Conservation (phyloP, 768 basidiomycete species). For the Suillus discolor region DNA sequence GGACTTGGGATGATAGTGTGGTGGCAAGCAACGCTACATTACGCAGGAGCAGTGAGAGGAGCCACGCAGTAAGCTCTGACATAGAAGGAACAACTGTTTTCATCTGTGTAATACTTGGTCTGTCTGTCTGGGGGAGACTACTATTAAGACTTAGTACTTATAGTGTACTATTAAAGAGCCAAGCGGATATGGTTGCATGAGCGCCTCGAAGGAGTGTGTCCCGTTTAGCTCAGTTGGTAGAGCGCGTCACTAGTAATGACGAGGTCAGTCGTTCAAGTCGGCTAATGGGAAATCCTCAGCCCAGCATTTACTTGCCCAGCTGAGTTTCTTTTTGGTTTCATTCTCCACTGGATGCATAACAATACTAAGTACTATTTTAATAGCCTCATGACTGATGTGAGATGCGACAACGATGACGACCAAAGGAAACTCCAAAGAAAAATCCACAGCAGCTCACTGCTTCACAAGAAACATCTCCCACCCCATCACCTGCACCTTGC, state of each 20-base stretch:
- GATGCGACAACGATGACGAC: too few relatives aligned
- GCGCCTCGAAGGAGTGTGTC: background rate
- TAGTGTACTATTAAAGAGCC: background rate
- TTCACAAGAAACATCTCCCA: too few relatives aligned
- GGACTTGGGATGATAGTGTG: slow-evolving; percentile 74
- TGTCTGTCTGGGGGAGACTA: background rate
- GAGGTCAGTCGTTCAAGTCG: slow-evolving; percentile 46
- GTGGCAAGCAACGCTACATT: slow-evolving; percentile 78
- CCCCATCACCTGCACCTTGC: too few relatives aligned
- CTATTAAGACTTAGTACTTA: background rate
- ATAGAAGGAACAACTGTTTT: background rate
- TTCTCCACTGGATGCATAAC: too few relatives aligned
- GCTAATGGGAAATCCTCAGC: slow-evolving; percentile 37
- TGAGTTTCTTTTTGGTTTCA: background rate
- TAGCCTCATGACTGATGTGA: too few relatives aligned
- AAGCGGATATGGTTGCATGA: background rate
- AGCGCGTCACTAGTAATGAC: slow-evolving; percentile 52
- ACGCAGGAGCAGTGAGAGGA: slow-evolving; percentile 43
- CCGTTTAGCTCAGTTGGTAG: slow-evolving; percentile 53
- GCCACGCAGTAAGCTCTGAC: background rate
- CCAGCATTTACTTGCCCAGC: too few relatives aligned
- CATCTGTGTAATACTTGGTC: background rate
- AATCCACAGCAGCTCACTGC: too few relatives aligned
- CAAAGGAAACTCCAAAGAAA: too few relatives aligned
- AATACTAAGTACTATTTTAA: too few relatives aligned